A percentile compares a stretch with the other conserved stretches of the same genome.
Conservation (phyloP, 2,329 filamentous ascomycete species). For the Aspergillus sp. region DNA sequence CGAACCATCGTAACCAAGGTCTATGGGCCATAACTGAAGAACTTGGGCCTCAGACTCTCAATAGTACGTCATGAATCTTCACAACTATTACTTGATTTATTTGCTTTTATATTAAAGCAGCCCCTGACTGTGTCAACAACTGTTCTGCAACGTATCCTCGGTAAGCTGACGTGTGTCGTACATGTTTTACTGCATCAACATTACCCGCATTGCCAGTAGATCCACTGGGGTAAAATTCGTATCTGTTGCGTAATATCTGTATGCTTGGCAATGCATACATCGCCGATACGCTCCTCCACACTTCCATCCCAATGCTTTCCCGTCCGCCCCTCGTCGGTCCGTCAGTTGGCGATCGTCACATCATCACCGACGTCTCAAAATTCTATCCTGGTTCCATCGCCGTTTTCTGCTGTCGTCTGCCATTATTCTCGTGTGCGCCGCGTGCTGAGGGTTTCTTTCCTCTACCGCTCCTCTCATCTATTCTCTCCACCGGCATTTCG, state of each 20-base stretch:
- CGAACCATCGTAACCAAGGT: not conserved
- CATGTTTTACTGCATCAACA: not conserved
- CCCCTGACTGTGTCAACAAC: slow-evolving; percentile 3
- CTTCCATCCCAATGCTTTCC: not conserved
- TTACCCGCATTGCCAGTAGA: not conserved
- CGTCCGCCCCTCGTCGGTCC: slow-evolving; percentile 17
- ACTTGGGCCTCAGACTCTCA: not conserved
- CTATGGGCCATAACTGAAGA: not conserved
- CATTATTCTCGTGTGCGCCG: not conserved
- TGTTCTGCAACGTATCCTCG: not conserved
- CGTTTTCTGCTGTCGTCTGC: slow-evolving; percentile 5
- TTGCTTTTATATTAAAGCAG: slow-evolving; percentile 6
- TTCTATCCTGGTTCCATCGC: slow-evolving; percentile 8
- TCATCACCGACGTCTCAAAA: slow-evolving; percentile 21
- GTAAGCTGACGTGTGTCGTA: not conserved
- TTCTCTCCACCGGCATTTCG: not conserved
- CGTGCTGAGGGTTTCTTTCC: not conserved
- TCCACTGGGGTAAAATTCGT: not conserved
- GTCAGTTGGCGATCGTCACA: slow-evolving; percentile 13
- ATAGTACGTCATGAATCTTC: not conserved
- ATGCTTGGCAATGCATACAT: not conserved
- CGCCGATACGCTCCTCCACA: not conserved
- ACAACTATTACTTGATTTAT: not conserved
- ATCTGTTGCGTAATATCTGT: not conserved
- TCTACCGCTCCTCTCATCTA: not conserved